A percentile compares a stretch with the other conserved stretches of the same genome.
Conservation (phyloP, 1,284 basidiomycete genomes). For the Irpex rosettiformis region DNA sequence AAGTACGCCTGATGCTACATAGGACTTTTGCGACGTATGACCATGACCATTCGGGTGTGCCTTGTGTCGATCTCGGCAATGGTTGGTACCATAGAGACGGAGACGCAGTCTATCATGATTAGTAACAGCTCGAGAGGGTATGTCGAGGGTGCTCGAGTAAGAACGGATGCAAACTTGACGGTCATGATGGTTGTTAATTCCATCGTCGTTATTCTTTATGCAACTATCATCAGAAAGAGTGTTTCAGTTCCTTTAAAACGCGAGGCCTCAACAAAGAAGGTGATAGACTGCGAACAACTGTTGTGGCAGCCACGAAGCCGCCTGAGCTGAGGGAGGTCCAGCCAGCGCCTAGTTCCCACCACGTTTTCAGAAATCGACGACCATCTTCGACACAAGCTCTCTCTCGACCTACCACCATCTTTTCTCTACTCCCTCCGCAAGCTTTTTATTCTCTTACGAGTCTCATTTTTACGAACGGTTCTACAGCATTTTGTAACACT, state of each 20-base stretch:
- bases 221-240: background rate
- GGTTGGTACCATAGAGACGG: background rate
- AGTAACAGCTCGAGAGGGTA: background rate
- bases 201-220: background rate
- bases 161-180: background rate
- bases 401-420: constrained; percentile 8
- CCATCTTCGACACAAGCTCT: constrained; percentile 10
- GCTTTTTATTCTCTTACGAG: constrained; percentile 17
- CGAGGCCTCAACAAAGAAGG: background rate
- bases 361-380: constrained; percentile 15
- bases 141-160: too few species aligned
- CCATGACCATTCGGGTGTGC: background rate
- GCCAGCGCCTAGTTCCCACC: constrained; percentile 1
- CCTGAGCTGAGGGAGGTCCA: background rate
- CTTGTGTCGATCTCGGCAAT: background rate
- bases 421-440: constrained; percentile 9
- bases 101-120: background rate
- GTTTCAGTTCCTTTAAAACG: background rate
- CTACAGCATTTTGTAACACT: constrained; percentile 19
- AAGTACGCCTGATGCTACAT: too few species aligned
- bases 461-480: constrained; percentile 18
- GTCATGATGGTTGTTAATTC: background rate
- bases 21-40: too few species aligned
- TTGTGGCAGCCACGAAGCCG: background rate
- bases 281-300: background rate